Conservation (phyloP, 306 rosid genomes). For the Dryas octopetala region DNA sequence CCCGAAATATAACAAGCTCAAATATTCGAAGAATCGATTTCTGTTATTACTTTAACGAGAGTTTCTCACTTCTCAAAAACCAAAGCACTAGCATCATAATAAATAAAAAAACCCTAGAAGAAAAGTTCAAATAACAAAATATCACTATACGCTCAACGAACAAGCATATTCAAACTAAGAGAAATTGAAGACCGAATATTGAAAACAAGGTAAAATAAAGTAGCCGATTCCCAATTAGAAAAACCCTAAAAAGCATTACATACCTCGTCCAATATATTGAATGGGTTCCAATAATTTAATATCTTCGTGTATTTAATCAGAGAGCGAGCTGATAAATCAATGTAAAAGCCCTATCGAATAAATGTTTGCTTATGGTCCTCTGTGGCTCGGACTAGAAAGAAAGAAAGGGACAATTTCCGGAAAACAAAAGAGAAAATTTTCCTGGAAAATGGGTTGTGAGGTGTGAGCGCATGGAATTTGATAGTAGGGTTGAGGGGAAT, state of each 20-base stretch:
- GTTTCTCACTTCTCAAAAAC: not conserved
- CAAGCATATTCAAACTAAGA: not conserved
- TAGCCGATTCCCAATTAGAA: too few relatives aligned
- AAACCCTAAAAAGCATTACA: not conserved
- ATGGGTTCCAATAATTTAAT: not conserved
- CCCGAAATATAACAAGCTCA: not conserved
- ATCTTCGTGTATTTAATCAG: not conserved
- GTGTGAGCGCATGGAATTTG: not conserved
- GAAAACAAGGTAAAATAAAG: not conserved
- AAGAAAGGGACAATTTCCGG: not conserved
- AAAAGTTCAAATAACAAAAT: not conserved
- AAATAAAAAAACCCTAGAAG: not conserved
- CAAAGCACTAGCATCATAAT: not conserved
- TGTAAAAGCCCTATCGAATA: slow-evolving; percentile 20
- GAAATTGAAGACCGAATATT: not conserved
- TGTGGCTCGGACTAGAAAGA: not conserved
- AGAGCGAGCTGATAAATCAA: not conserved
- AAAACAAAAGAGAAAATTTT: not conserved
- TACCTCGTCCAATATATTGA: slow-evolving; percentile 14
- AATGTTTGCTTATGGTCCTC: not conserved
- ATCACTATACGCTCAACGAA: not conserved
- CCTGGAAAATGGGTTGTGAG: not conserved
- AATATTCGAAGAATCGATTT: not conserved
- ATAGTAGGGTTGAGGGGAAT: slow-evolving; percentile 17
- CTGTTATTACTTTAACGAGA: not conserved